Evolutionary conservation across 2,329 filamentous ascomycete species (phyloP), one percentile per base, ranked within the genome.

Genomic region (Xylaria sp.): DNA sequence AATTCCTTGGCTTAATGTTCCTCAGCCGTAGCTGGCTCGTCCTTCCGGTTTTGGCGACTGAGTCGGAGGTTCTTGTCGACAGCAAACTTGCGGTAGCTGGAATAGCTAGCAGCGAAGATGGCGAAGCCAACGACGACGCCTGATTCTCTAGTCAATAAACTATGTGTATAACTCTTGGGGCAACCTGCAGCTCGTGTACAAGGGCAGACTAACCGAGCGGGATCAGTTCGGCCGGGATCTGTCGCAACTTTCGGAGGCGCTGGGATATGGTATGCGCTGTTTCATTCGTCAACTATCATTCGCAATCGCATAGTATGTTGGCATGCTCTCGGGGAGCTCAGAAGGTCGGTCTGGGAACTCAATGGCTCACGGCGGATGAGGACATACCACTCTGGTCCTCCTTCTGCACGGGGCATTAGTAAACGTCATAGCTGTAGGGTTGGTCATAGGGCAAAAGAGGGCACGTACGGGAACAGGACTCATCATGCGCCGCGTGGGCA

Each of bases 181-280:
- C 52, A 22, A 20, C 19, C 44, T 5, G n/a, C 20, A 3, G 26
- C 17, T n/a, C 84, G 62, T 57, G 9, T 26, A 9, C 24, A 26
- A 6, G 9, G 24, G 24, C 24, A 61, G 63, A 78, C 85, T 75
- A 87, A 96, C 92, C 92, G 68, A 99, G 88, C 71, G 94, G 94
- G 67, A 92, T 86, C 84, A 99, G 83, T 83, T 99, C 94, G 66
- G 91, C 86, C 66, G 94, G 94, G 71, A 97, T 89, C 78, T 87
- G 87, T 84, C 89, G 92, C 71, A 97, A 82, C 73, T 86, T 88
- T 74, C 92, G 90, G 69, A 99, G 82, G 74, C 93, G 91, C 82
- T 97, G 94, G 64, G 93, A 96, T 76, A 97, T 86, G 69, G 93
- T 97, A 81, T 97, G 94, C 73, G 91, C 94, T 99, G 58, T 54